Evolutionary conservation across 306 rosid species (phyloP).

Genomic region (Urtica urens): DNA sequence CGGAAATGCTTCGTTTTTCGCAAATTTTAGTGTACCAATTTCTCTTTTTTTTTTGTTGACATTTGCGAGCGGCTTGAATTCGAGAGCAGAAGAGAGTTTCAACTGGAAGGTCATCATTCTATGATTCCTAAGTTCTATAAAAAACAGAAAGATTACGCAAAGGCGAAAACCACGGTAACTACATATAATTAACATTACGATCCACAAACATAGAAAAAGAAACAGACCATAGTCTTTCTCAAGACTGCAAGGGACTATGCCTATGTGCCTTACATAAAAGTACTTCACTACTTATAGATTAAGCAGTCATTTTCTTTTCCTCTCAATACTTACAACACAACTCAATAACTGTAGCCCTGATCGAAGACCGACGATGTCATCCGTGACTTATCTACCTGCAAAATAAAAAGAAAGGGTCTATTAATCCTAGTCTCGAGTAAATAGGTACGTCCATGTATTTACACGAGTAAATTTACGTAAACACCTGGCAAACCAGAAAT

Average conservation of each 20-base stretch:
- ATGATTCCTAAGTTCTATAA: background rate
- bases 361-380: constrained; percentile 19
- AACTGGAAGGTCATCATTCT: background rate
- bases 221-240: background rate
- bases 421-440: background rate
- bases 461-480: background rate
- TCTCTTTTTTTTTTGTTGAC: too few species aligned
- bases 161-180: background rate
- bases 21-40: too few species aligned
- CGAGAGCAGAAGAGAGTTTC: background rate
- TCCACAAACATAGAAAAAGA: background rate
- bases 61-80: too few species aligned
- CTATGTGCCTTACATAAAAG: background rate
- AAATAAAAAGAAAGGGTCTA: constrained; percentile 1
- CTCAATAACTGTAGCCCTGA: constrained; percentile 12
- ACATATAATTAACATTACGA: background rate
- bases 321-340: background rate
- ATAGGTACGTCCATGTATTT: background rate
- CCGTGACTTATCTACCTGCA: constrained; percentile 69
- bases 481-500: background rate
- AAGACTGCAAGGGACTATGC: background rate
- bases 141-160: background rate
- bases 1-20: too few species aligned
- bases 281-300: background rate
- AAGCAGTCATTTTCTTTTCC: background rate